These are phyloP conservation scores for Syzygium aqueum DNA, from an alignment of 345 rosid genomes.

Conservation along the genomic window DNA sequence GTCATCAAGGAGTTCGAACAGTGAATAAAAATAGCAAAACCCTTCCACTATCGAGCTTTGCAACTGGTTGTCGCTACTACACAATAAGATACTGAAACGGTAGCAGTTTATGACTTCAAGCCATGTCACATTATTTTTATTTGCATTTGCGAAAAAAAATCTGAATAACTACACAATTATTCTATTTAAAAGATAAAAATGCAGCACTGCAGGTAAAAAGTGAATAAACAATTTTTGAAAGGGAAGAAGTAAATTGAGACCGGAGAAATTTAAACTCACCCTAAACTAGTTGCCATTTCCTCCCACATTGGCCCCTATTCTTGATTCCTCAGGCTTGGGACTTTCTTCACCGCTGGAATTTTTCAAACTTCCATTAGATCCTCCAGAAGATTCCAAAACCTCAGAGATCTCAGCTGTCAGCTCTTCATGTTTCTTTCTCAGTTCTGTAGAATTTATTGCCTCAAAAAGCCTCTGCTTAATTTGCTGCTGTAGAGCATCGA, in stretches of 20 bases:
- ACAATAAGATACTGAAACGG: neutral
- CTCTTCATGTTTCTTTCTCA: slow-evolving; percentile 48
- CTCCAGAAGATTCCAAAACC: slow-evolving; percentile 21
- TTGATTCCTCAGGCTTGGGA: neutral
- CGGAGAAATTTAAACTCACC: neutral
- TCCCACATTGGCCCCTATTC: neutral
- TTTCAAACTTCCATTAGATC: slow-evolving; percentile 24
- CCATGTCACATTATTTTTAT: neutral
- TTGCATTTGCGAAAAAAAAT: neutral
- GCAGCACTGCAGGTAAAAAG: neutral
- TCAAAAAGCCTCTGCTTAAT: slow-evolving; percentile 53
- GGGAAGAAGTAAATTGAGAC: neutral
- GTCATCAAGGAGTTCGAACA: neutral
- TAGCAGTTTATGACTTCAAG: neutral
- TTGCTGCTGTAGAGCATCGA: slow-evolving; percentile 50
- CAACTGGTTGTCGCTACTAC: neutral
- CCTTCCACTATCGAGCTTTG: neutral
- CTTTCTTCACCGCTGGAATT: neutral
- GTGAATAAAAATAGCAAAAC: neutral
- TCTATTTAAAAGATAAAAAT: neutral
- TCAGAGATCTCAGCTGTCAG: slow-evolving; percentile 35
- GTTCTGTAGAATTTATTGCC: slow-evolving; percentile 39
- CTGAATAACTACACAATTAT: neutral
- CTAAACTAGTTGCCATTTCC: neutral
- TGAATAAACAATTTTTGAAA: neutral